These are phyloP conservation scores for Coniella vitis DNA, from an alignment of 2,329 filamentous ascomycete genomes.

Conservation along the genomic window DNA sequence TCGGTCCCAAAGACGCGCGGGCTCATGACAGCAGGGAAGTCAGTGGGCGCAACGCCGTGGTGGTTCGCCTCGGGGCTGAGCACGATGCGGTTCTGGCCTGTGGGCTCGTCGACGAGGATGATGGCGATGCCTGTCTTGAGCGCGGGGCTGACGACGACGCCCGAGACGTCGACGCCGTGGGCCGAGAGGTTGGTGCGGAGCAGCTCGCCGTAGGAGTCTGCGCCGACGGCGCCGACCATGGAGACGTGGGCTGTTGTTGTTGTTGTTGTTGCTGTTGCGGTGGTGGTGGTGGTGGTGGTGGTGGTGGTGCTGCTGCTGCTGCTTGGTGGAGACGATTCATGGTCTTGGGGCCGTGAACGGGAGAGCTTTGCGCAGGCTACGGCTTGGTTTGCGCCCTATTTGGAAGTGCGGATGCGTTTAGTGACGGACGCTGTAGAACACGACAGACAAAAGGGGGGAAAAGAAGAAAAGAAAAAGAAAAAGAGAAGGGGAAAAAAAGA, in stretches of 20 bases:
- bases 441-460: background rate
- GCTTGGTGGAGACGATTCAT: background rate
- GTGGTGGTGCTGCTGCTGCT: conserved; percentile 56
- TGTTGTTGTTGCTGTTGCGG: conserved; percentile 37
- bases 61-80: conserved; percentile 67
- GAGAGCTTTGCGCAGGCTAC: conserved; percentile 82
- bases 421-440: too few relatives aligned
- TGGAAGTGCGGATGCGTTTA: background rate
- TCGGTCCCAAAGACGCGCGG: conserved; percentile 19
- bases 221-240: conserved; percentile 70
- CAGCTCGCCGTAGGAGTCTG: conserved; percentile 56
- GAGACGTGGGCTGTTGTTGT: conserved; percentile 51
- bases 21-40: background rate
- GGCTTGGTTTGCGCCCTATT: conserved; percentile 87
- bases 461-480: accelerated
- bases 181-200: conserved; percentile 51
- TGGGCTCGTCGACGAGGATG: conserved; percentile 67
- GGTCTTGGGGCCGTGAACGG: conserved; percentile 32
- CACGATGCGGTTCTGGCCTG: conserved; percentile 71
- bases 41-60: conserved; percentile 10
- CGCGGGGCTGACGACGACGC: conserved; percentile 37
- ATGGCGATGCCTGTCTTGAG: conserved; percentile 63
- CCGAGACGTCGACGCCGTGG: conserved; percentile 55
- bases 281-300: conserved; percentile 17
- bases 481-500: background rate